These are phyloP conservation scores for Saccharum spontaneum DNA, from an alignment of 176 grass and related monocot species.

Conservation along the genomic window DNA sequence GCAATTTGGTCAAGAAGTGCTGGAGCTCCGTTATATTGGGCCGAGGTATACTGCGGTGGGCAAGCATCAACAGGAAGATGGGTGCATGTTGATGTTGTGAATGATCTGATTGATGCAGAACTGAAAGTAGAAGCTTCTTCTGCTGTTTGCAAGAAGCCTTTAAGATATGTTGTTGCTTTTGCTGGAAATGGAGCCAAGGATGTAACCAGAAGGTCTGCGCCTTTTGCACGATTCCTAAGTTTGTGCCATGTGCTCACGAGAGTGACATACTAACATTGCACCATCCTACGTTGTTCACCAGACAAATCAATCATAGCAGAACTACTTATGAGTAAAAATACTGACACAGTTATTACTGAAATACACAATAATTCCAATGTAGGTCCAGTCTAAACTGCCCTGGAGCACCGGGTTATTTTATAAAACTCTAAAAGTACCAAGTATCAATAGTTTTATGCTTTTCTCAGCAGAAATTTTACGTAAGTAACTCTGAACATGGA, in stretches of 20 bases:
- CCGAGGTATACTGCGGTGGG: conserved; percentile 76
- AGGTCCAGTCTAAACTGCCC: background rate
- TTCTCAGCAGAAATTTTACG: background rate
- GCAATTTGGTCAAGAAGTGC: conserved; percentile 79
- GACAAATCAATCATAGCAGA: conserved; percentile 2
- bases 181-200: conserved; percentile 93
- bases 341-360: background rate
- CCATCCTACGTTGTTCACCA: background rate
- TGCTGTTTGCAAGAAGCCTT: conserved; percentile 76
- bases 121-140: conserved; percentile 75
- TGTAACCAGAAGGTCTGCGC: conserved; percentile 81
- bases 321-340: conserved; percentile 2
- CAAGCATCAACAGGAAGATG: conserved; percentile 73
- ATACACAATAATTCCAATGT: background rate
- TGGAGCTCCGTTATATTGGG: conserved; percentile 73
- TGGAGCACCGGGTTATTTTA: background rate
- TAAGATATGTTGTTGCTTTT: conserved; percentile 94
- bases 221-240: conserved; percentile 13
- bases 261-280: background rate
- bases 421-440: background rate
- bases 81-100: conserved; percentile 91
- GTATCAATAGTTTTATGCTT: background rate
- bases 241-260: background rate
- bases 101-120: conserved; percentile 83
- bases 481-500: background rate